Evolutionary conservation across 1,284 basidiomycete species (phyloP).

Genomic region (Moesziomyces sp.): DNA sequence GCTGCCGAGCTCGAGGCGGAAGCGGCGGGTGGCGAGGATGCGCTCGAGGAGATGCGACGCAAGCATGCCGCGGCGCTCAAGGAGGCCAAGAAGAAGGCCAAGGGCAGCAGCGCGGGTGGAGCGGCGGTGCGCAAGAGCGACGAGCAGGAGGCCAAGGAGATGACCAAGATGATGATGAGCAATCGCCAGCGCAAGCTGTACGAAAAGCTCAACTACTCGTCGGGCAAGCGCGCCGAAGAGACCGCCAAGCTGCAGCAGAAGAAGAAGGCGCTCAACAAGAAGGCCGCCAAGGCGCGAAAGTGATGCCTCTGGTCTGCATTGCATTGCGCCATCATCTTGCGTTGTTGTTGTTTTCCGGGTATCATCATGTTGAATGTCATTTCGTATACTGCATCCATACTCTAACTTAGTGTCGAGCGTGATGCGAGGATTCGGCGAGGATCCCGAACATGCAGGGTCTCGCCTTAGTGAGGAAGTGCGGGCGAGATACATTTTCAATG

Average conservation of each 20-base stretch:
- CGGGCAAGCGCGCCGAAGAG: constrained; percentile 83
- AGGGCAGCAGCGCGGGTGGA: constrained; percentile 67
- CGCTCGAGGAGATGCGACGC: constrained; percentile 79
- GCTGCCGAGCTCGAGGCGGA: constrained; percentile 94
- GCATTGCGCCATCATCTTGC: neutral
- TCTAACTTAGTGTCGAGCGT: too few relatives aligned
- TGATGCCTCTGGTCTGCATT: neutral
- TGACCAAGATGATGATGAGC: constrained; percentile 99
- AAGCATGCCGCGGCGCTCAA: constrained; percentile 57
- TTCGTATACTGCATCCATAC: too few relatives aligned
- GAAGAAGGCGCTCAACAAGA: constrained; percentile 59
- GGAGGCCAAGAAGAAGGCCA: constrained; percentile 51
- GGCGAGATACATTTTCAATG: too few relatives aligned
- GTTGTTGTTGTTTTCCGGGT: constrained; percentile 1
- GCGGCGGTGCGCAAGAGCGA: constrained; percentile 70
- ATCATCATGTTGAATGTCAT: neutral
- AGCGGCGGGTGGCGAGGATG: constrained; percentile 82
- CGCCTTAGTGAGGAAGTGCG: too few relatives aligned
- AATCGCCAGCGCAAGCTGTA: constrained; percentile 96
- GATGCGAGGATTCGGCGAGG: neutral
- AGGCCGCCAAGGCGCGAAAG: constrained; percentile 33
- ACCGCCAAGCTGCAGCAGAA: constrained; percentile 56
- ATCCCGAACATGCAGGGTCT: neutral
- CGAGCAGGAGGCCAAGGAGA: constrained; percentile 74
- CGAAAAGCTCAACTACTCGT: constrained; percentile 91